Evolutionary conservation across 1,139 yeast species (phyloP).

Genomic region (Diutina scorzettiae): DNA sequence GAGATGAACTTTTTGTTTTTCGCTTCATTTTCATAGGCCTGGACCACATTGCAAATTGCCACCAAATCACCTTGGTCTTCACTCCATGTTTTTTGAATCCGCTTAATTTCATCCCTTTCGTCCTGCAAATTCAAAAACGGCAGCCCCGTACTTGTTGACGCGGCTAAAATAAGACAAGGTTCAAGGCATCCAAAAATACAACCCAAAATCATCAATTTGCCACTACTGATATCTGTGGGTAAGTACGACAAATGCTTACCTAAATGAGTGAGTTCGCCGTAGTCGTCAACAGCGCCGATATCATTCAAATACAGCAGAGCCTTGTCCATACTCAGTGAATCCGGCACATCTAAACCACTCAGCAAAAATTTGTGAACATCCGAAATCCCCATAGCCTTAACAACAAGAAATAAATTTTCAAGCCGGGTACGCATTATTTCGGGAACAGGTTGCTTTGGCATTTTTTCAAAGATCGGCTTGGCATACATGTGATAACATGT

Average conservation of each 20-base stretch:
- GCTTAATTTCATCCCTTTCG: slow-evolving; percentile 50
- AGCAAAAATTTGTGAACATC: slow-evolving; percentile 59
- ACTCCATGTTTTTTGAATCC: slow-evolving; percentile 28
- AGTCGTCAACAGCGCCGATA: slow-evolving; percentile 47
- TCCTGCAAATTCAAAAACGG: slow-evolving; percentile 61
- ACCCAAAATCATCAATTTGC: slow-evolving; percentile 68
- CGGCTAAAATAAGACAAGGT: slow-evolving; percentile 59
- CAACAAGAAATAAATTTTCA: slow-evolving; percentile 71
- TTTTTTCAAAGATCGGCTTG: slow-evolving; percentile 39
- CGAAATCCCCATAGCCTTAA: slow-evolving; percentile 77
- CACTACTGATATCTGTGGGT: slow-evolving; percentile 81
- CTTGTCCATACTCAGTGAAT: slow-evolving; percentile 39
- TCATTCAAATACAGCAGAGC: slow-evolving; percentile 54
- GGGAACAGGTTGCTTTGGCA: slow-evolving; percentile 72
- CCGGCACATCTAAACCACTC: slow-evolving; percentile 78
- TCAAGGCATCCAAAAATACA: slow-evolving; percentile 81
- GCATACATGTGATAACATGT: slow-evolving; percentile 75
- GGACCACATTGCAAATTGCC: slow-evolving; percentile 47
- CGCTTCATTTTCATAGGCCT: slow-evolving; percentile 30
- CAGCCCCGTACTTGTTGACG: slow-evolving; percentile 59
- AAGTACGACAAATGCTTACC: slow-evolving; percentile 75
- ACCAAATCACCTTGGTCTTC: slow-evolving; percentile 58
- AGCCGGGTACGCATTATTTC: slow-evolving; percentile 78
- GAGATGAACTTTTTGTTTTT: slow-evolving; percentile 39
- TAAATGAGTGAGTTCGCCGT: slow-evolving; percentile 46